Evolutionary conservation across 2,329 filamentous ascomycete species (phyloP).

Genomic region (Pezicula carpinea): DNA sequence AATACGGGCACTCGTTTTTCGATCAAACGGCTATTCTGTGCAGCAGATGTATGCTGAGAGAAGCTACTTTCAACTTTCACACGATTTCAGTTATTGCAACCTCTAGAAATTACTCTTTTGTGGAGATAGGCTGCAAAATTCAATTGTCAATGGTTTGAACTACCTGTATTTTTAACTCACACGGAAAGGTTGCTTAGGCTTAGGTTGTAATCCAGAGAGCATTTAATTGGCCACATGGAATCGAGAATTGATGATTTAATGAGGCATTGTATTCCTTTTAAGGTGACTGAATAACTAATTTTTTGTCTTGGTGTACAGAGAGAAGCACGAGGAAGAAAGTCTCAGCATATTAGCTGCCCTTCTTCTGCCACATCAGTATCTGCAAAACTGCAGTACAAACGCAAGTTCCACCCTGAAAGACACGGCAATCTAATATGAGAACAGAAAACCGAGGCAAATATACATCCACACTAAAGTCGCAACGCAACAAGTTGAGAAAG

Average conservation of each 20-base stretch:
- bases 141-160: no score
- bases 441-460: slow-evolving; percentile 17
- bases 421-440: slow-evolving; percentile 14
- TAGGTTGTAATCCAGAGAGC: no score
- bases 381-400: slow-evolving; percentile 18
- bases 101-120: no score
- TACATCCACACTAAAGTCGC: slow-evolving; percentile 20
- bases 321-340: slow-evolving; percentile 24
- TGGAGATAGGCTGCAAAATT: no score
- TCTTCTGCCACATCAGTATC: slow-evolving; percentile 18
- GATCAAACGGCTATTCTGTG: no score
- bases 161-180: no score
- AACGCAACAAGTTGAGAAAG: slow-evolving; percentile 20
- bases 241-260: neutral
- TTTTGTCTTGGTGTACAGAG: slow-evolving; percentile 16
- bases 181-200: no score
- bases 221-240: no score
- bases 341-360: slow-evolving; percentile 19
- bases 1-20: no score
- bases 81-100: no score
- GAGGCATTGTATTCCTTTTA: slow-evolving; percentile 20
- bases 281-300: slow-evolving; percentile 31
- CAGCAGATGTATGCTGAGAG: no score
- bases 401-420: slow-evolving; percentile 14
- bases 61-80: no score